Base-by-base conservation (phyloP, 805 yeast species). In the Starmerella apicola region DNA sequence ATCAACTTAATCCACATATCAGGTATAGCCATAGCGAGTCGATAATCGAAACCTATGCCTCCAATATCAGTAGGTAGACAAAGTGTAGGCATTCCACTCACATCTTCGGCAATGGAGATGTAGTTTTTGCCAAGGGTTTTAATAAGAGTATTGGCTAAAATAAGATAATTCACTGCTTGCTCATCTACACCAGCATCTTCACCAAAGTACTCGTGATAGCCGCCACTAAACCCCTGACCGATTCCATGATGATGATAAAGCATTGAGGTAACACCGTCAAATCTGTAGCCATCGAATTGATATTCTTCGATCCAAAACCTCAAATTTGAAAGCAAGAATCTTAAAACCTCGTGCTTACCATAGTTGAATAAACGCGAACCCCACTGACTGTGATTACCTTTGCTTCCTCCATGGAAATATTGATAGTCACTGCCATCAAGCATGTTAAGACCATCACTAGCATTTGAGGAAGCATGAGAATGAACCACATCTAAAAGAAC, bases 1-100 rank as follows among this genome's bases (percentile, higher is more conserved):
- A 88, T 63, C 35, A 85, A 61, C 60, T 91, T 91, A 64, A 88
- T 88, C 98, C 98, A 88, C 97, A 88, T 88, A 60, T 88, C 98
- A 3, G 98, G 98, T 44, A 88, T 68, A 1, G 97, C 96, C 98
- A 88, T 88, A 2, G 94, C 91, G 39, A 88, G 67, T 47, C 97
- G 69, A 60, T 88, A 88, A 58, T 86, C 91, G 54, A 88, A 88
- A 0, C 96, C 98, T 45, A 81, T 77, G 42, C 98, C 98, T 36
- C 97, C 97, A 19, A 65, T 57, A 0, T 51, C 38, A 37, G 82
- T 68, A 5, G 91, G 77, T 41, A 81, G 60, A 60, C 97, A 88
- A 41, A 91, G 64, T 1, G 96, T 85, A 25, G 98, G 98, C 79
- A 88, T 88, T 9, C 98, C 98, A 36, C 91, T 78, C 34, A 88